These are phyloP conservation scores for Hymenoscyphus linearis DNA, from an alignment of 2,329 filamentous ascomycete genomes.

Conservation along the genomic window DNA sequence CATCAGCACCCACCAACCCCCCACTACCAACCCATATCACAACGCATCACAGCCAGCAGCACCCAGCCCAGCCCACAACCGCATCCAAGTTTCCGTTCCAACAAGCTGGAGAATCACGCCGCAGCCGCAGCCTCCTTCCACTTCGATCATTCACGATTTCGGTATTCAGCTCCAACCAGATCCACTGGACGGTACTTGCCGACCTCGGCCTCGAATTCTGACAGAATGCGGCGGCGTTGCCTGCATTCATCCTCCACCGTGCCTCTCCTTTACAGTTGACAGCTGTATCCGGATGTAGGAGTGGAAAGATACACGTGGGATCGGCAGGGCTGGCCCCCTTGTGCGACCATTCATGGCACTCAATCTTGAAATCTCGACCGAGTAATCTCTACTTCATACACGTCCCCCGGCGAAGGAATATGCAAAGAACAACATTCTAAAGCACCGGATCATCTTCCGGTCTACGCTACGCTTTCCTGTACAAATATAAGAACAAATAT, in stretches of 20 bases:
- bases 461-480: background rate
- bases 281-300: background rate
- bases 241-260: background rate
- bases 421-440: conserved; percentile 2
- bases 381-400: background rate
- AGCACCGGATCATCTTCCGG: conserved; percentile 11
- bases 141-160: background rate
- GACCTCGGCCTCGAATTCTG: background rate
- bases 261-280: background rate
- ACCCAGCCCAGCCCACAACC: too few relatives aligned
- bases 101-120: background rate
- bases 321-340: background rate
- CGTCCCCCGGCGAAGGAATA: conserved; percentile 1
- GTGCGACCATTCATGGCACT: background rate
- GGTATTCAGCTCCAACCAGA: background rate
- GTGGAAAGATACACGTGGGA: background rate
- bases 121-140: background rate
- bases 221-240: background rate
- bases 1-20: background rate
- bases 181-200: background rate
- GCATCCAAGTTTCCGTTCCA: background rate
- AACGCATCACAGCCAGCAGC: background rate
- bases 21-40: background rate
- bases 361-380: background rate
- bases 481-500: background rate